Evolutionary conservation across 2,329 filamentous ascomycete genomes (phyloP).

Genomic region (Penicillium sp.): DNA sequence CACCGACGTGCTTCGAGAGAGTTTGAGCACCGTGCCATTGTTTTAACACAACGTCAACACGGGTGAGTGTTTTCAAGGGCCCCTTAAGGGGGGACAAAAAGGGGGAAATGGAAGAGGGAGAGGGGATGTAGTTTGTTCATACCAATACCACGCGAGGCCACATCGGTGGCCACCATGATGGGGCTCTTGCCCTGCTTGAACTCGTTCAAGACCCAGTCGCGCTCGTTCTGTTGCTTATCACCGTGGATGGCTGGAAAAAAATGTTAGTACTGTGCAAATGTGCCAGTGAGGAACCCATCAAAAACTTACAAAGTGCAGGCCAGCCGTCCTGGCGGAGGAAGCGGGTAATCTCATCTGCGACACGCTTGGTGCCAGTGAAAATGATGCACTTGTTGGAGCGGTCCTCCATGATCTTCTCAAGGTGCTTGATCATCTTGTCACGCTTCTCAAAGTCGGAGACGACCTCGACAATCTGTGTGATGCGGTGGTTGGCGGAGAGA

Average conservation of each 20-base stretch:
- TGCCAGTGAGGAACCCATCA: background rate
- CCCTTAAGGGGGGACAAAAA: conserved; percentile 29
- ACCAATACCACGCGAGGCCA: conserved; percentile 99
- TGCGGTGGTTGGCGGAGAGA: conserved; percentile 93
- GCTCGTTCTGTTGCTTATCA: conserved; percentile 99
- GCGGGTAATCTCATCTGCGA: conserved; percentile 95
- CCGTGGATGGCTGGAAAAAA: conserved; percentile 78
- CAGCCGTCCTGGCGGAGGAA: conserved; percentile 97
- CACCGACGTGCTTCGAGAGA: conserved; percentile 84
- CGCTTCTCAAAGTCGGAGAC: conserved; percentile 97
- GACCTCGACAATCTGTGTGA: conserved; percentile 96
- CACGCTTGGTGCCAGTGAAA: conserved; percentile 83
- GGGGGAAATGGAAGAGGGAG: conserved; percentile 35
- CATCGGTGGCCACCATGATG: conserved; percentile 99
- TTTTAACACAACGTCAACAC: conserved; percentile 59
- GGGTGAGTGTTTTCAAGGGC: conserved; percentile 43
- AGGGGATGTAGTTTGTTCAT: conserved; percentile 70
- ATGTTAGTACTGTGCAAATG: conserved; percentile 39
- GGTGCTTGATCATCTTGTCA: conserved; percentile 93
- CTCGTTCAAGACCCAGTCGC: conserved; percentile 98
- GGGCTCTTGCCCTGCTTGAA: conserved; percentile 99
- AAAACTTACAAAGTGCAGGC: conserved; percentile 83
- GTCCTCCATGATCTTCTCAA: conserved; percentile 97
- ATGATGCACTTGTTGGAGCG: conserved; percentile 93
- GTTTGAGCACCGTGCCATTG: conserved; percentile 77